These are phyloP conservation scores for Capsella rubella DNA, from an alignment of 441 rosid species.

Conservation along the genomic window DNA sequence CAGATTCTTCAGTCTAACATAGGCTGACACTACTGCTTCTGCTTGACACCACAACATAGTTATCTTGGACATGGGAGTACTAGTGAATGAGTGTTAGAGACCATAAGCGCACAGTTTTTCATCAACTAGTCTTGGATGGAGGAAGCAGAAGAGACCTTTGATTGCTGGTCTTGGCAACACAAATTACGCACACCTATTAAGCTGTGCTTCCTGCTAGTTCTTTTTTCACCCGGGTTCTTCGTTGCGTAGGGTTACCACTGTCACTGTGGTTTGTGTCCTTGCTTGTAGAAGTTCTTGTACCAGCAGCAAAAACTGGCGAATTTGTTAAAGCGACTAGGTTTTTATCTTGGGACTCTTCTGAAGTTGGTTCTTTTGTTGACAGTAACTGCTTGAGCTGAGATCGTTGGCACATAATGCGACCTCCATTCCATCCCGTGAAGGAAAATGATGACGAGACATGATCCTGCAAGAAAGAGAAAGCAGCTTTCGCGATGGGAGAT, in stretches of 20 bases:
- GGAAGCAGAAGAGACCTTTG: conserved; percentile 37
- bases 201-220: conserved; percentile 68
- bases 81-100: conserved; percentile 6
- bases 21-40: conserved; percentile 34
- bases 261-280: conserved; percentile 41
- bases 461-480: conserved; percentile 69
- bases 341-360: conserved; percentile 54
- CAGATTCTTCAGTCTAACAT: conserved; percentile 31
- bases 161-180: conserved; percentile 22
- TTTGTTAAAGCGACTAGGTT: conserved; percentile 59
- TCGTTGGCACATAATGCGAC: conserved; percentile 85
- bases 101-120: conserved; percentile 19
- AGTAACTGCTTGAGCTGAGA: conserved; percentile 78
- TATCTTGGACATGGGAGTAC: conserved; percentile 15
- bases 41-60: conserved; percentile 32
- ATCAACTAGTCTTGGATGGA: conserved; percentile 31
- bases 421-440: conserved; percentile 83
- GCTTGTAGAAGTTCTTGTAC: conserved; percentile 49
- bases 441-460: conserved; percentile 70
- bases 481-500: conserved; percentile 69
- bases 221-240: conserved; percentile 49
- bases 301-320: conserved; percentile 54
- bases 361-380: conserved; percentile 52
- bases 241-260: conserved; percentile 38
- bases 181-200: conserved; percentile 35